A percentile compares a stretch with the other conserved stretches of the same genome.
Conservation (phyloP, 192 early-diverging fungal genomes). For the Backusella liffmaniae region DNA sequence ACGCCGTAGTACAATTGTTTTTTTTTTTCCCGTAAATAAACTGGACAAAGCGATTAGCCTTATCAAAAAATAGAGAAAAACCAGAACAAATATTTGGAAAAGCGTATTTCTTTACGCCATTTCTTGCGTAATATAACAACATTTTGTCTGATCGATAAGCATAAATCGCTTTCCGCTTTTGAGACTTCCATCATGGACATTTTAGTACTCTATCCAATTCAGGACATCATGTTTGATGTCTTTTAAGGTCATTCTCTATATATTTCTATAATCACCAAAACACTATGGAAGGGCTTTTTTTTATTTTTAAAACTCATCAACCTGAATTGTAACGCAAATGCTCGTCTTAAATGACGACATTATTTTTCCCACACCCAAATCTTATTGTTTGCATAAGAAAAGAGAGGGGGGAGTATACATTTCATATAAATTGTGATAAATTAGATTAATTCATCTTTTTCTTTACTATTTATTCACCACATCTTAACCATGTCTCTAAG, state of each 20-base stretch:
- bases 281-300: not conserved
- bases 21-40: not conserved
- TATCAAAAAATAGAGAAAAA: not conserved
- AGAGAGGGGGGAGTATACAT: not conserved
- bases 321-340: not conserved
- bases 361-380: not conserved
- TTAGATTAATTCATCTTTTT: not conserved
- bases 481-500: not conserved
- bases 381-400: not conserved
- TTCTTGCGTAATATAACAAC: not conserved
- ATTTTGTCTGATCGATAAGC: not conserved
- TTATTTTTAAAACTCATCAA: not conserved
- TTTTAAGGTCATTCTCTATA: not conserved
- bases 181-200: not conserved
- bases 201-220: not conserved
- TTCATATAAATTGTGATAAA: slow-evolving; percentile 3
- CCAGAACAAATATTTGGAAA: not conserved
- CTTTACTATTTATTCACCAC: not conserved
- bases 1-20: not conserved
- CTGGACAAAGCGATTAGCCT: not conserved
- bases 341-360: not conserved
- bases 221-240: not conserved
- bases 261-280: not conserved
- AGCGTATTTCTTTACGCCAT: not conserved
- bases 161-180: not conserved